phyloP scores from a whole-genome alignment of 352 stramenopile genomes.

The Phytophthora fragariae region DNA sequence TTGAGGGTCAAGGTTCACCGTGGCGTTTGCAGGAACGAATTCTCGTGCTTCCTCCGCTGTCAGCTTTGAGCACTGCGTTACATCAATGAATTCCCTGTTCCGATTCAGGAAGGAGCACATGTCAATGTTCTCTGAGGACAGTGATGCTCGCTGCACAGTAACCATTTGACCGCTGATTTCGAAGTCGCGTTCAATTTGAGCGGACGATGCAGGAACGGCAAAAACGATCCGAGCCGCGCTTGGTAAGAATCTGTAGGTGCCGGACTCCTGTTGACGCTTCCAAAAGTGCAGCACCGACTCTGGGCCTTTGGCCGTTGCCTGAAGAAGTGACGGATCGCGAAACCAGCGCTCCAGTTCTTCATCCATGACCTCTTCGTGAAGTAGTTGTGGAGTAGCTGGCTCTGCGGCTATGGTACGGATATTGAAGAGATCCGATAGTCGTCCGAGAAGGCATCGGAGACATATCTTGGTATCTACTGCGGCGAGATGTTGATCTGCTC shows the following conservation, averaged over 20 bases:
- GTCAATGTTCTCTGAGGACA: not conserved
- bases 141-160: not conserved
- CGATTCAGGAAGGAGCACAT: not conserved
- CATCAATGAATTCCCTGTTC: not conserved
- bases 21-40: too few relatives aligned
- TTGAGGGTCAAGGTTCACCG: conserved; percentile 1
- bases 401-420: too few relatives aligned
- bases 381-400: too few relatives aligned
- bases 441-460: too few relatives aligned
- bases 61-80: too few relatives aligned
- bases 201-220: not conserved
- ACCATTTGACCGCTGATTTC: not conserved
- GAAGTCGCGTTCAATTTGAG: not conserved
- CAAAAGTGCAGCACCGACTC: not conserved
- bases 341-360: not conserved
- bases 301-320: not conserved
- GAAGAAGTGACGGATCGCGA: too few relatives aligned
- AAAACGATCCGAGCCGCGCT: not conserved
- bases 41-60: too few relatives aligned
- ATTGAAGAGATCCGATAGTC: too few relatives aligned
- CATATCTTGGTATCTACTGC: too few relatives aligned
- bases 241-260: not conserved
- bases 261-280: not conserved
- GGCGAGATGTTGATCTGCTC: too few relatives aligned
- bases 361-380: not conserved